Conservation (phyloP, 2,329 filamentous ascomycete genomes). For the Plectosphaerella cucumerina region DNA sequence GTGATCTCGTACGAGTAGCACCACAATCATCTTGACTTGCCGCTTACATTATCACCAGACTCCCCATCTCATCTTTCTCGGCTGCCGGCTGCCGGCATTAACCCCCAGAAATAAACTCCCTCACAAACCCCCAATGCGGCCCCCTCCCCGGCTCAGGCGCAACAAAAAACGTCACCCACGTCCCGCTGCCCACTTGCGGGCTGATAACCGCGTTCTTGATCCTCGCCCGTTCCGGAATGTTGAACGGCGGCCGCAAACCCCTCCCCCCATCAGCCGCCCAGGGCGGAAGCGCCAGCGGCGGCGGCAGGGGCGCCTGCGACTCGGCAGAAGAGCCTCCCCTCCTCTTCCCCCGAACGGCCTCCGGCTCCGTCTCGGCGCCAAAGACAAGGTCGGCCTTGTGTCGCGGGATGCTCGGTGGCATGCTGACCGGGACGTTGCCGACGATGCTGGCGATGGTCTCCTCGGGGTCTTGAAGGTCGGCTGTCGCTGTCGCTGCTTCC, state of each 20-base stretch:
- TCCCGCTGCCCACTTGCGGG: constrained; percentile 14
- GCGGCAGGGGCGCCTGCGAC: constrained; percentile 7
- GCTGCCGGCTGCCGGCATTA: no score
- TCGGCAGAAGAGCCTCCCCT: constrained; percentile 1
- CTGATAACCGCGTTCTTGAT: constrained; percentile 26
- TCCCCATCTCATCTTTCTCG: no score
- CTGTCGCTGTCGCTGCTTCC: background rate
- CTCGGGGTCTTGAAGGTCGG: background rate
- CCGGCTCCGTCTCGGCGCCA: background rate
- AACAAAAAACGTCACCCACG: constrained; percentile 24
- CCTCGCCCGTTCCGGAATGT: constrained; percentile 18
- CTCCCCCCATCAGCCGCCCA: background rate
- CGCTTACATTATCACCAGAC: no score
- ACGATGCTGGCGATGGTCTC: background rate
- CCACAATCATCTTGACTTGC: no score
- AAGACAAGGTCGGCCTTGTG: background rate
- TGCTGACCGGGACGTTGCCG: background rate
- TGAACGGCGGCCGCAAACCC: constrained; percentile 18
- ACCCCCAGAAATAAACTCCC: constrained; percentile 14
- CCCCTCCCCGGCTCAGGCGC: constrained; percentile 16
- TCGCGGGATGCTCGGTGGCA: background rate
- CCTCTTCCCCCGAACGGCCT: background rate
- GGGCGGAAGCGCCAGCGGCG: background rate
- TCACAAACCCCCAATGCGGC: constrained; percentile 20
- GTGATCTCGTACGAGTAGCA: background rate